Evolutionary conservation across 768 basidiomycete species (phyloP), one percentile per base, ranked within the genome.

Genomic region (Kwoniella mangroviensis): DNA sequence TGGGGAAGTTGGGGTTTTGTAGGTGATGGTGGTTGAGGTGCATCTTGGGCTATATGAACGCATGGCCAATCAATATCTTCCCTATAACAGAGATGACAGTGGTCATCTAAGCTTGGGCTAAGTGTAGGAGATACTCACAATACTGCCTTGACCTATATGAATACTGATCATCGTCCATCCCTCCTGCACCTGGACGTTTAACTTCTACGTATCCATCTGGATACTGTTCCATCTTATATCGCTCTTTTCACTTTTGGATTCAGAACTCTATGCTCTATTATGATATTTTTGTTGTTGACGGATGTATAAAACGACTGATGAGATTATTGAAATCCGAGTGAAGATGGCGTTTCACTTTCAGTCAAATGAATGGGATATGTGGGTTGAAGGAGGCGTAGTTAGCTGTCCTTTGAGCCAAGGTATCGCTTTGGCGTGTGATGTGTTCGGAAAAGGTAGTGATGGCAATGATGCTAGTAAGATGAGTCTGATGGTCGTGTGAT

Each of bases 151-250:
- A 56, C 21, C 68, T 34, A 59, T 68, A 67, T 17, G 45, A 40
- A 43, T 70, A 66, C 56, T 70, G 64, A 15, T 66, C 67, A 63
- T 65, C 55, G 26, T 72, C 71, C 55, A 43, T 57, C 26, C 55
- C 63, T 26, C 34, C 61, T 24, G 5, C 60, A 17, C 61, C 59
- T 58, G 70, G 65, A 54, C 70, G 70, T 59, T 73, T 73, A n/a
- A 70, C 68, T 21, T 73, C 72, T 21, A 66, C 72, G 43, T 49
- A 73, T 41, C 68, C 72, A 42, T 71, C 70, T 15, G 58, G 65
- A 63, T 71, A 71, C 26, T 71, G 70, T 53, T 71, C 70, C 70
- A 67, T 71, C 43, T 28, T 63, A 51, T 42, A 17, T 60, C 12
- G 45, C 19, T 49, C 19, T 15, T 49, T 19, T 17, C 45, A 19